Evolutionary conservation across 345 rosid genomes (phyloP).

Genomic region (Tarenaya hassleriana): DNA sequence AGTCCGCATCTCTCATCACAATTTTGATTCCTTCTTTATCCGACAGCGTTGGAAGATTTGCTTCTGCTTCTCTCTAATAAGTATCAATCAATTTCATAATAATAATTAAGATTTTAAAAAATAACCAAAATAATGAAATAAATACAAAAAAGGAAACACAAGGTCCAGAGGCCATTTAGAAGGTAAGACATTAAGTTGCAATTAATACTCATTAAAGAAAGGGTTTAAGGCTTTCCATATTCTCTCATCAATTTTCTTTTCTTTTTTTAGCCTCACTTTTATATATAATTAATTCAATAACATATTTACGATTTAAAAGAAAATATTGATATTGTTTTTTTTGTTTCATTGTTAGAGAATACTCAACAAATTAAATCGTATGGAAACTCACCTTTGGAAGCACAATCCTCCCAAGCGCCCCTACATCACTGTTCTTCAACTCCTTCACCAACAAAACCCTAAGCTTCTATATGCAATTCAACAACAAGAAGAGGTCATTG

Average conservation of each 20-base stretch:
- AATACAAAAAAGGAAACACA: neutral
- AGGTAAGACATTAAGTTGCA: neutral
- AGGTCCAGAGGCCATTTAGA: neutral
- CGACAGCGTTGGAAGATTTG: conserved; percentile 53
- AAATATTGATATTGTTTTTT: neutral
- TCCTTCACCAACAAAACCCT: conserved; percentile 50
- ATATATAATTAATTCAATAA: neutral
- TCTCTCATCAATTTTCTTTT: conserved; percentile 8
- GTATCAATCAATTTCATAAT: conserved; percentile 17
- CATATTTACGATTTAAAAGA: conserved; percentile 1
- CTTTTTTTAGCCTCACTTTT: conserved; percentile 4
- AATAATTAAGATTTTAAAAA: neutral
- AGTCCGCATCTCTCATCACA: conserved; percentile 38
- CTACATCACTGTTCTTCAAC: conserved; percentile 78
- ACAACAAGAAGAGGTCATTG: neutral
- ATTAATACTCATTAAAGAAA: conserved; percentile 7
- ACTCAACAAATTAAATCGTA: conserved; percentile 11
- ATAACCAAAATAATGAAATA: neutral
- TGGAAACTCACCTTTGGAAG: conserved; percentile 69
- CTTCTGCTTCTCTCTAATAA: conserved; percentile 70
- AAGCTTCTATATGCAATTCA: conserved; percentile 41
- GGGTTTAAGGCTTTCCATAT: conserved; percentile 2
- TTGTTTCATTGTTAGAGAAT: neutral
- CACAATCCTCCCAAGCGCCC: conserved; percentile 72
- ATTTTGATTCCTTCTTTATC: conserved; percentile 58